A percentile compares a stretch with the other conserved stretches of the same genome.
Conservation (phyloP, 177 flowering plant species). For the Vitis hybrid region DNA sequence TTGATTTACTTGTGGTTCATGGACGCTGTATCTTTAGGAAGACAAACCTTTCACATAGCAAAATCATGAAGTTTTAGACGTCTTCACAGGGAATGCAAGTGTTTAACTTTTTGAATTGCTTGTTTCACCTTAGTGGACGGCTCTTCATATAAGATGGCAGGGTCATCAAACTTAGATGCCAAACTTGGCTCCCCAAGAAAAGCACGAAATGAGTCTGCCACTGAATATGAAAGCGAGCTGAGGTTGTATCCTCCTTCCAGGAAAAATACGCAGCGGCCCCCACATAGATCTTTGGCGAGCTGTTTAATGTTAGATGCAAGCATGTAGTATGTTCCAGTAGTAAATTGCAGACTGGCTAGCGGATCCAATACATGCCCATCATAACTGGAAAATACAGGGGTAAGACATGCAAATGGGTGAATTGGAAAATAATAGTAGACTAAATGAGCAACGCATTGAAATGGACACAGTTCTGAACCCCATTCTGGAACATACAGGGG, state of each 20-base stretch:
- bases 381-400: constrained; percentile 42
- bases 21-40: too few species aligned
- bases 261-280: constrained; percentile 91
- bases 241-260: constrained; percentile 98
- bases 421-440: not conserved
- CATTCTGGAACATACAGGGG: constrained; percentile 28
- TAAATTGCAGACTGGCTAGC: constrained; percentile 78
- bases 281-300: constrained; percentile 77
- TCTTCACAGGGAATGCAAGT: constrained; percentile 64
- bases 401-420: not conserved
- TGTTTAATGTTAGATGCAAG: constrained; percentile 79
- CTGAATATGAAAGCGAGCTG: constrained; percentile 76
- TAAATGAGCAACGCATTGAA: constrained; percentile 39
- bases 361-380: constrained; percentile 97
- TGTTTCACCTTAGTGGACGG: constrained; percentile 63
- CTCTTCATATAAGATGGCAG: constrained; percentile 83
- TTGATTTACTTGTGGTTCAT: too few species aligned
- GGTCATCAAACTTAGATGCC: constrained; percentile 72
- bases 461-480: too few species aligned
- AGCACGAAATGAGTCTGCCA: constrained; percentile 88
- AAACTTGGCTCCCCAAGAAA: constrained; percentile 76
- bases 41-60: not conserved
- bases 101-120: constrained; percentile 73
- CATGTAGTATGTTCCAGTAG: constrained; percentile 86
- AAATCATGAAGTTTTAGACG: not conserved